Percentiles rank a stretch among this genome's conserved stretches.
phyloP scores from a whole-genome alignment of 768 basidiomycete species.

The Xanthoconium stramineum region DNA sequence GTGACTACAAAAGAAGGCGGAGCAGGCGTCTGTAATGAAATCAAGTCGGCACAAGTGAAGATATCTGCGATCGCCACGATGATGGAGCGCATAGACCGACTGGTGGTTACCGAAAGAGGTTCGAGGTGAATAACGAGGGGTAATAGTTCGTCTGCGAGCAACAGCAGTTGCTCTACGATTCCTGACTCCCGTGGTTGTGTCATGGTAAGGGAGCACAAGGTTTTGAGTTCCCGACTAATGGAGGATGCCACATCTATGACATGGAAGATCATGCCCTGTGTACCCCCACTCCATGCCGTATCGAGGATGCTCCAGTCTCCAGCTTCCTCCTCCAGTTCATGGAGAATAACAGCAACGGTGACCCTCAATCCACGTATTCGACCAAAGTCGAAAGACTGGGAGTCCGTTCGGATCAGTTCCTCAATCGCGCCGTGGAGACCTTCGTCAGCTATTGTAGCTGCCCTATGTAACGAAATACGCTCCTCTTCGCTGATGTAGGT shows the following conservation, averaged over 20 bases:
- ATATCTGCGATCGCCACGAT: slow-evolving; percentile 47
- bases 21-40: slow-evolving; percentile 40
- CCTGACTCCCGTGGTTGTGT: slow-evolving; percentile 36
- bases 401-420: slow-evolving; percentile 41
- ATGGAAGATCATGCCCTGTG: slow-evolving; percentile 54
- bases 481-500: slow-evolving; percentile 62
- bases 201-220: slow-evolving; percentile 45
- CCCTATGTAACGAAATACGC: slow-evolving; percentile 52
- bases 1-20: slow-evolving; percentile 10
- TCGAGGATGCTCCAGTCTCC: slow-evolving; percentile 57
- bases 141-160: slow-evolving; percentile 51
- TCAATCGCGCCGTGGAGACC: slow-evolving; percentile 62
- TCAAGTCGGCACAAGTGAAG: slow-evolving; percentile 51
- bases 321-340: slow-evolving; percentile 49
- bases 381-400: slow-evolving; percentile 39
- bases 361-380: slow-evolving; percentile 61
- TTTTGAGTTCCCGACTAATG: slow-evolving; percentile 51
- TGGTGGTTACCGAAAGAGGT: slow-evolving; percentile 47
- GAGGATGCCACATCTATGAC: slow-evolving; percentile 51
- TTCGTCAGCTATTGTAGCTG: slow-evolving; percentile 66
- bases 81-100: slow-evolving; percentile 46
- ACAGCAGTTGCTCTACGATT: slow-evolving; percentile 53
- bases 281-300: slow-evolving; percentile 57
- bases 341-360: slow-evolving; percentile 54
- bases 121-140: slow-evolving; percentile 47